Percentiles rank a stretch among this genome's conserved stretches.
Conservation (phyloP, 1,284 basidiomycete species). For the Irpex sp. region DNA sequence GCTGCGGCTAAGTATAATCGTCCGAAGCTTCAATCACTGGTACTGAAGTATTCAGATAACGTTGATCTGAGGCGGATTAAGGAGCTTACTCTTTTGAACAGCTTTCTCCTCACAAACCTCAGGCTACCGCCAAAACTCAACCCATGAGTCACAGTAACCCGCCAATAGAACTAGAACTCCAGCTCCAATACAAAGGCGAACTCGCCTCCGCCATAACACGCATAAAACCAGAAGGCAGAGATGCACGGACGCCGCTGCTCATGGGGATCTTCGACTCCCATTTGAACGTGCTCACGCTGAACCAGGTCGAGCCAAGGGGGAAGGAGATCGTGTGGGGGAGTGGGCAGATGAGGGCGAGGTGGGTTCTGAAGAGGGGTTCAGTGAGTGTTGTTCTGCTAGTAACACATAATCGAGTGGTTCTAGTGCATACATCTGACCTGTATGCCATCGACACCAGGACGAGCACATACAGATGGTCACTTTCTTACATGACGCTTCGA, state of each 20-base stretch:
- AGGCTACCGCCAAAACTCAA: background rate
- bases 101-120: background rate
- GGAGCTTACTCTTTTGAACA: too few species aligned
- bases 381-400: background rate
- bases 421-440: too few species aligned
- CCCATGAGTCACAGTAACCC: background rate
- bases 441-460: too few species aligned
- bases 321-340: background rate
- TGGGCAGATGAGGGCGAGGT: background rate
- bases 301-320: background rate
- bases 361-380: background rate
- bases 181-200: background rate
- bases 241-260: background rate
- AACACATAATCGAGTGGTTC: too few species aligned
- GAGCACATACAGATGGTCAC: too few species aligned
- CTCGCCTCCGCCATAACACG: background rate
- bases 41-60: too few species aligned
- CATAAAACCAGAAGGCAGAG: background rate
- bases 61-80: too few species aligned
- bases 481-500: too few species aligned
- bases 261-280: background rate
- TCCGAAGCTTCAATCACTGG: too few species aligned
- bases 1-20: too few species aligned
- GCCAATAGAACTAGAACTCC: background rate
- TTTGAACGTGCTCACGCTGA: background rate